Evolutionary conservation across 75 land plant species (phyloP), one percentile per base, ranked within the genome.

Genomic region (Pinus albicaulis): DNA sequence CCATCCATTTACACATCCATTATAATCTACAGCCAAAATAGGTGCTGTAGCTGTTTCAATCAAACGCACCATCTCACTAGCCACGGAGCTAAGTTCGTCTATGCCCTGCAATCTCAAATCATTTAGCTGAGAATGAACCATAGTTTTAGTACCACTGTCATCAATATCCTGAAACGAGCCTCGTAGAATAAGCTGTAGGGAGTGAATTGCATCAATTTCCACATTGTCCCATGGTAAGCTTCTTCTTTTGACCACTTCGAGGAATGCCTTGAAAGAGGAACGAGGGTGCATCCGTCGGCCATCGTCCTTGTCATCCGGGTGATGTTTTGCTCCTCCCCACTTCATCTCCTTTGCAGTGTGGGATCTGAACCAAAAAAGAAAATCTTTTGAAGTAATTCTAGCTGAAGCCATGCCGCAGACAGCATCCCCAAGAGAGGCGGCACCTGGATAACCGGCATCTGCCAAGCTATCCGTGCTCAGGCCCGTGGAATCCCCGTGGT

Each of bases 391-490:
- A 17, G 94, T 85, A 74, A 98, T 95, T 71, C 85, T 86, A 19
- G 98, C 96, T 64, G 94, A 98, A 28, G 99, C 99, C 98, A 98
- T 89, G 3, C 99, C 99, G 76, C 98, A 95, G 28, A 98, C 99
- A 3, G 91, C 92, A 83, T 98, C 98, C 6, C 98, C 99, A 25
- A 98, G 85, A 2, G 89, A 76, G 36, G 85, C 87, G 25, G 99
- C 99, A 53, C 90, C 89, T 3, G 94, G 98, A 79, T 95, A 98
- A 11, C 99, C 99, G 12, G 99, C 98, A 80, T 98, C 94, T n/a
- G 89, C 91, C 74, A 98, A 78, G 56, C 96, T 91, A 62, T 98
- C 99, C 0, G 98, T 98, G 84, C 98, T 98, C 79, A 98, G 79
- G 5, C 98, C 99, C 0, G 98, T 98, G 0, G 99, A 95, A 57